phyloP scores from a whole-genome alignment of 768 basidiomycete genomes.

The Omphalotus guepiniiformis region DNA sequence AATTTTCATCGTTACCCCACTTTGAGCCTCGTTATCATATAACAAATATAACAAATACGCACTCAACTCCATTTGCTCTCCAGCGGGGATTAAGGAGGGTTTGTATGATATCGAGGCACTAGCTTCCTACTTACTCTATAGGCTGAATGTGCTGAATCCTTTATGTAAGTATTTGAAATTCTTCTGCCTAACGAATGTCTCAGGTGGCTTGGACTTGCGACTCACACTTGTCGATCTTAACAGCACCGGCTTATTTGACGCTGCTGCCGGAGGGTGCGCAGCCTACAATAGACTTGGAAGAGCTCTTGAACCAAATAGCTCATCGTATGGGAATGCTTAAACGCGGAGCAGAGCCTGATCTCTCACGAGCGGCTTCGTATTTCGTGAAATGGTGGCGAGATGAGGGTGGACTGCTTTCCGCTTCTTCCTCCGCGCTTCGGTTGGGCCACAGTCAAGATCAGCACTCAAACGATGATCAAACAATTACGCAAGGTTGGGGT shows the following conservation, averaged over 20 bases:
- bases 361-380: conserved; percentile 68
- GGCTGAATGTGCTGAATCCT: conserved; percentile 76
- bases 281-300: conserved; percentile 57
- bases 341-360: conserved; percentile 71
- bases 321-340: conserved; percentile 76
- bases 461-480: background rate
- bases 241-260: conserved; percentile 67
- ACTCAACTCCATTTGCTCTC: conserved; percentile 15
- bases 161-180: conserved; percentile 44
- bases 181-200: background rate
- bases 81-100: conserved; percentile 93
- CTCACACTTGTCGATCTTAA: conserved; percentile 21
- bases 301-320: conserved; percentile 69
- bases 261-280: conserved; percentile 50
- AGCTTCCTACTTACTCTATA: conserved; percentile 82
- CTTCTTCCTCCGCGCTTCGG: conserved; percentile 28
- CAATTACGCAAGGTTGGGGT: conserved; percentile 63
- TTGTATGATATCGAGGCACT: conserved; percentile 82
- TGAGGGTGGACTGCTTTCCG: conserved; percentile 57
- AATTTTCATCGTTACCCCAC: too few relatives aligned
- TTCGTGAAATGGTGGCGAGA: conserved; percentile 89
- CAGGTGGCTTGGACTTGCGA: too few relatives aligned
- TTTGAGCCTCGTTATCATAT: too few relatives aligned
- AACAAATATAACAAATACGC: too few relatives aligned
- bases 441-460: background rate